Evolutionary conservation across 176 grass and related monocot species (phyloP).

Genomic region (Oryza punctata): DNA sequence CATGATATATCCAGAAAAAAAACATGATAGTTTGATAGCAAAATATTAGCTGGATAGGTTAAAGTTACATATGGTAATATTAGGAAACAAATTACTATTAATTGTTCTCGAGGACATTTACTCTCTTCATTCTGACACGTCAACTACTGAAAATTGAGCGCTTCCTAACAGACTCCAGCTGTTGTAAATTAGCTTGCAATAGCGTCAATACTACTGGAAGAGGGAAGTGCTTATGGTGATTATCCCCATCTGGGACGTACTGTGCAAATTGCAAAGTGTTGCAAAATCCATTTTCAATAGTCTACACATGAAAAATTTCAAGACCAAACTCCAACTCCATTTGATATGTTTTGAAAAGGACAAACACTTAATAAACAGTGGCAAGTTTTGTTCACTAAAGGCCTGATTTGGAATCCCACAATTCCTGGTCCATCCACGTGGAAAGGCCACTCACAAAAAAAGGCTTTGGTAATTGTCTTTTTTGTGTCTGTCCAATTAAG

Average conservation of each 20-base stretch:
- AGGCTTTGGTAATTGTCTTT: background rate
- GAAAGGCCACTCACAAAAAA: background rate
- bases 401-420: too few relatives aligned
- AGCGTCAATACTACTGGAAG: background rate
- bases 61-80: background rate
- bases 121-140: background rate
- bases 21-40: background rate
- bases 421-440: too few relatives aligned
- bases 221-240: background rate
- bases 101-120: background rate
- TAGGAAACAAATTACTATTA: background rate
- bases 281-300: background rate
- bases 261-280: background rate
- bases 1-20: background rate
- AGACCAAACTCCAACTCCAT: background rate
- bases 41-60: background rate
- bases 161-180: background rate
- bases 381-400: background rate
- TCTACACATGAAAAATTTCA: background rate
- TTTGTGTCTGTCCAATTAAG: background rate
- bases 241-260: background rate
- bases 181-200: conserved; percentile 8
- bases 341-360: background rate
- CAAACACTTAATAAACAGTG: too few relatives aligned
- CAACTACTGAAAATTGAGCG: background rate